A percentile compares a stretch with the other conserved stretches of the same genome.
Conservation (phyloP, 129 eudicot genomes). For the Escallonia rubra region DNA sequence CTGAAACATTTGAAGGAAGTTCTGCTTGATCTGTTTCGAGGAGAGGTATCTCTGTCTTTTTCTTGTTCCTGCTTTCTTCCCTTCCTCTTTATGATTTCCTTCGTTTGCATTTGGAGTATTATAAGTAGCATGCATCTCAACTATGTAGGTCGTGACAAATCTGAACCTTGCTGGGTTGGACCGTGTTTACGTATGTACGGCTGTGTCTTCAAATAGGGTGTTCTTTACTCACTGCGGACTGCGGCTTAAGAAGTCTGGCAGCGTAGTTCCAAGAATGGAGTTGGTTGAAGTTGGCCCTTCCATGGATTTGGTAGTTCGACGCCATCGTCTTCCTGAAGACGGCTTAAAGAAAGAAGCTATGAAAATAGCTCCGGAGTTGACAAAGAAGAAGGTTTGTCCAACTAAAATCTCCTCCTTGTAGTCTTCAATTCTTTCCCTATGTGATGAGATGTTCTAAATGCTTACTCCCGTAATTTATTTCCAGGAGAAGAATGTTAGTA, state of each 20-base stretch:
- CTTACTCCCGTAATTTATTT: slow-evolving; percentile 7
- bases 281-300: slow-evolving; percentile 96
- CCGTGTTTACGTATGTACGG: slow-evolving; percentile 83
- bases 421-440: background rate
- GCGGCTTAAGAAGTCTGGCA: slow-evolving; percentile 86
- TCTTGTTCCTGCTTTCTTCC: background rate
- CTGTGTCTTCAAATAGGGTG: slow-evolving; percentile 66
- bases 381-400: slow-evolving; percentile 72
- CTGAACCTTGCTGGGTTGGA: slow-evolving; percentile 92
- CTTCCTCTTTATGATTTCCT: background rate
- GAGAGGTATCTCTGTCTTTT: slow-evolving; percentile 40
- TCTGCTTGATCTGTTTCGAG: slow-evolving; percentile 80
- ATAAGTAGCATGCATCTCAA: slow-evolving; percentile 1
- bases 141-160: slow-evolving; percentile 56
- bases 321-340: slow-evolving; percentile 87
- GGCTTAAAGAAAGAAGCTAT: slow-evolving; percentile 70
- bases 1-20: slow-evolving; percentile 87
- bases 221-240: slow-evolving; percentile 80
- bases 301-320: slow-evolving; percentile 87
- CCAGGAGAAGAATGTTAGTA: slow-evolving; percentile 84
- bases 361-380: slow-evolving; percentile 65
- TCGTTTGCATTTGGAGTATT: background rate
- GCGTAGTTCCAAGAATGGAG: slow-evolving; percentile 73
- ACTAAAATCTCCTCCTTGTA: background rate
- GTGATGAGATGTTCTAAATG: background rate